These are phyloP conservation scores for Pseudopithomyces chartarum DNA, from an alignment of 2,329 filamentous ascomycete genomes.

Conservation along the genomic window DNA sequence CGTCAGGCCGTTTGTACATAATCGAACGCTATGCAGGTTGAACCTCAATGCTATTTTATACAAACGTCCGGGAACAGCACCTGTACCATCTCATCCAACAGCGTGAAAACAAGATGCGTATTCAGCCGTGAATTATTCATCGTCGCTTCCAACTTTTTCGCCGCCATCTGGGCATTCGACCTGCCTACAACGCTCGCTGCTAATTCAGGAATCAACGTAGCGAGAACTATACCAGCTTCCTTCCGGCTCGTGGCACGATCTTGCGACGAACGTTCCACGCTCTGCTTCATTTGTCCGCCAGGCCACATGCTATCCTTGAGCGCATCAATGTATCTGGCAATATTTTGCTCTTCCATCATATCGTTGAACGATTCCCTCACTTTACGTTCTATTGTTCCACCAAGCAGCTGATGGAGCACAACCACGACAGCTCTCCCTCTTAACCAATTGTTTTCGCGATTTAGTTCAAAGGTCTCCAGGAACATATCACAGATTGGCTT, in stretches of 20 bases:
- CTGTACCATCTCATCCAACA: slow-evolving; percentile 55
- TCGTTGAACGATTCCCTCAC: slow-evolving; percentile 81
- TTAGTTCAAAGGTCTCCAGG: slow-evolving; percentile 91
- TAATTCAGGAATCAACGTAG: slow-evolving; percentile 86
- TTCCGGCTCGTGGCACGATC: slow-evolving; percentile 82
- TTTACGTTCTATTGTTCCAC: slow-evolving; percentile 94
- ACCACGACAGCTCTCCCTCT: slow-evolving; percentile 94
- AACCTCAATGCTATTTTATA: slow-evolving; percentile 11
- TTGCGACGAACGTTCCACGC: slow-evolving; percentile 64
- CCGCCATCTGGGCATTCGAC: slow-evolving; percentile 87
- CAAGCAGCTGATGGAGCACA: slow-evolving; percentile 91
- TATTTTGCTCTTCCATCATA: slow-evolving; percentile 75
- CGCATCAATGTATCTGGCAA: slow-evolving; percentile 75
- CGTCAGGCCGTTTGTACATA: no score
- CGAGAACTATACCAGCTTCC: slow-evolving; percentile 87
- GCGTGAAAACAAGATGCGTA: slow-evolving; percentile 56
- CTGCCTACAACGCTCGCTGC: slow-evolving; percentile 92
- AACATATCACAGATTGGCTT: slow-evolving; percentile 99
- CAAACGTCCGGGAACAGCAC: slow-evolving; percentile 49
- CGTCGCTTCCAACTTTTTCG: slow-evolving; percentile 84
- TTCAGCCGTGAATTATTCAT: slow-evolving; percentile 91
- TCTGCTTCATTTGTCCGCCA: slow-evolving; percentile 60
- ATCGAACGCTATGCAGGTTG: background rate
- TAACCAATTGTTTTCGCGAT: slow-evolving; percentile 95
- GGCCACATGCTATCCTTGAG: slow-evolving; percentile 85